These are phyloP conservation scores for Phellinidium pouzarii DNA, from an alignment of 1,284 basidiomycete genomes.

Conservation along the genomic window DNA sequence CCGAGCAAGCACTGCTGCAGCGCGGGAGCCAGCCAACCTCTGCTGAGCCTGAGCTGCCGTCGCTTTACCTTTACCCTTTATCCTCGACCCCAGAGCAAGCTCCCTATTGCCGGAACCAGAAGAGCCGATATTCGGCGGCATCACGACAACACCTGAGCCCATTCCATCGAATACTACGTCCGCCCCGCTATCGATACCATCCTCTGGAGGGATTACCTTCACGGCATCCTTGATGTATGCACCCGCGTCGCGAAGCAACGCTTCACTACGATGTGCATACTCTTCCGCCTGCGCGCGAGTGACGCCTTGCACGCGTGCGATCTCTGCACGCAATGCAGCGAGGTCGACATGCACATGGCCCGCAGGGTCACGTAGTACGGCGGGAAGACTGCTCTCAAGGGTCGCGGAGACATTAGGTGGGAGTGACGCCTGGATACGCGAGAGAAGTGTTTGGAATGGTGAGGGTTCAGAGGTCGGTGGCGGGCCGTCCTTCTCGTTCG, in stretches of 20 bases:
- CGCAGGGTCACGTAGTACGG: constrained; percentile 54
- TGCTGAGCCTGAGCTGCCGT: constrained; percentile 36
- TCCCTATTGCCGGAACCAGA: constrained; percentile 21
- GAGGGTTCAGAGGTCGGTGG: constrained; percentile 25
- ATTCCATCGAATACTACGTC: constrained; percentile 67
- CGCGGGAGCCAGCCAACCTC: constrained; percentile 61
- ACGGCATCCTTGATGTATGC: constrained; percentile 80
- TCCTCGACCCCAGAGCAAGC: constrained; percentile 21
- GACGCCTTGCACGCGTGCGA: constrained; percentile 66
- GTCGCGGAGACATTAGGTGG: constrained; percentile 66
- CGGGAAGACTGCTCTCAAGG: constrained; percentile 61
- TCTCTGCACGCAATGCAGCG: constrained; percentile 60
- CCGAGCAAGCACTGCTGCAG: constrained; percentile 70
- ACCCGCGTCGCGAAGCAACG: constrained; percentile 64
- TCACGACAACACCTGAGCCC: constrained; percentile 69
- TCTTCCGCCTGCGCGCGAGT: constrained; percentile 76
- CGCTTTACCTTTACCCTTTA: constrained; percentile 42
- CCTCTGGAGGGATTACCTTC: constrained; percentile 79
- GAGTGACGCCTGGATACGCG: constrained; percentile 64
- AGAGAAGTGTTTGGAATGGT: constrained; percentile 46
- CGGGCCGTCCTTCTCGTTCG: background rate
- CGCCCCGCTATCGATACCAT: constrained; percentile 28
- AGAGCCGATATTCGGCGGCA: constrained; percentile 37
- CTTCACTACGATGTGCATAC: constrained; percentile 75
- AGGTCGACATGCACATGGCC: constrained; percentile 53